Base-by-base conservation (phyloP, 2,329 filamentous ascomycete genomes). In the Colletotrichum gigasporum region DNA sequence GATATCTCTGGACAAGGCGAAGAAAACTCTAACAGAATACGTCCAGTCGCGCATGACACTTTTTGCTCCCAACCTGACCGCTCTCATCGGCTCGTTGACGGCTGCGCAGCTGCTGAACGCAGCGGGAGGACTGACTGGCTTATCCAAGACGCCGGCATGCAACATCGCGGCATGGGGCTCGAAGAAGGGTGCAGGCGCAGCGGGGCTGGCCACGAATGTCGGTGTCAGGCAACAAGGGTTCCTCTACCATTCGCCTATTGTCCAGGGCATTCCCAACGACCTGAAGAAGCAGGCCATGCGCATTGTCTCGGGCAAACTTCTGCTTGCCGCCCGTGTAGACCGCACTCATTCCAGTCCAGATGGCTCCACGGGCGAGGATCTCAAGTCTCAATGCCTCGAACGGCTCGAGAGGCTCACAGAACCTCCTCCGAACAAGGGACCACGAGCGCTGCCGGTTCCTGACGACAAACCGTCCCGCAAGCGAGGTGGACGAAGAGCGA, bases 21-120 rank as follows among this genome's bases (percentile, higher is more conserved):
- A 97, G 78, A 90, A 87, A 66, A 91, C 90, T 1, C 85, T 99
- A 57, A 97, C 93, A 2, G 91, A 96, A 74, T 99, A 97, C 73
- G 96, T 99, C 14, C 93, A 97, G 78, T 97, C 95, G 34, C 92
- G 96, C 66, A 98, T 99, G 93, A 96, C 91, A 69, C 85, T 97
- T 32, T 98, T 98, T 74, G 96, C 96, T 4, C 96, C 96, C 0
- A 99, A 99, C 72, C 80, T 98, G 56, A 97, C 96, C 0, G 90
- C 89, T 1, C 86, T 99, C 16, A 92, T 99, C 62, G 96, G 96
- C 16, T 96, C 95, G 0, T 85, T 97, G 16, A 97, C 95, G 3
- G 95, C 96, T 7, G 96, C 96, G 4, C 95, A 98, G 78, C 87
- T 99, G n/a, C 91, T 99, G 71, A 97, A 97, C 77, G 93, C 93